These are phyloP conservation scores for Boletellus deceptivus DNA, from an alignment of 1,284 basidiomycete species.

Conservation along the genomic window DNA sequence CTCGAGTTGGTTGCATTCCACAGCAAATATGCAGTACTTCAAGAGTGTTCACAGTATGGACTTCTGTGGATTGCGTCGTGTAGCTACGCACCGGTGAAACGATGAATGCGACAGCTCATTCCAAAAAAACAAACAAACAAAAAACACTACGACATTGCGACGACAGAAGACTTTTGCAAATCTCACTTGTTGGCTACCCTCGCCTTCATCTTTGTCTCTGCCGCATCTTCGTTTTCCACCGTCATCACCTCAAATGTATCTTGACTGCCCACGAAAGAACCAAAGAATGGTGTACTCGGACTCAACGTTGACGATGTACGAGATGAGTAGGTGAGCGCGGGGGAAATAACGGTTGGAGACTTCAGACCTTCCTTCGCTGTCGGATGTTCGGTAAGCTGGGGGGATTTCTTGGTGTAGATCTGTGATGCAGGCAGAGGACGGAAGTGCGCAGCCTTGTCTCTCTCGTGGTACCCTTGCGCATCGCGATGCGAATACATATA, in stretches of 20 bases:
- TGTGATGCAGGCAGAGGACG: constrained; percentile 13
- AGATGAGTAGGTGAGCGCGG: constrained; percentile 59
- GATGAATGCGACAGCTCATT: constrained; percentile 6
- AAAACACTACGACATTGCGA: constrained; percentile 2
- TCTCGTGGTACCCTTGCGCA: constrained; percentile 2
- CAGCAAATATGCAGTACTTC: too few relatives aligned
- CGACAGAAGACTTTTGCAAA: background rate
- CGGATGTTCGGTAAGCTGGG: constrained; percentile 12
- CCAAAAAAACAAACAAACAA: constrained; percentile 8
- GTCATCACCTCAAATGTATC: constrained; percentile 28
- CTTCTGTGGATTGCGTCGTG: background rate
- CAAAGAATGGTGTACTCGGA: constrained; percentile 59
- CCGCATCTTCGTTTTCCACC: constrained; percentile 21
- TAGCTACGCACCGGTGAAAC: constrained; percentile 12
- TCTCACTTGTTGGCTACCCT: constrained; percentile 22
- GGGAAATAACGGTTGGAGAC: constrained; percentile 51
- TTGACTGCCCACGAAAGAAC: constrained; percentile 28
- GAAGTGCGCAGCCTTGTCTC: constrained; percentile 6
- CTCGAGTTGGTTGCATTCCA: too few relatives aligned
- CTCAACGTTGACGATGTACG: constrained; percentile 60
- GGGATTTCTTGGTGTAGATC: constrained; percentile 13
- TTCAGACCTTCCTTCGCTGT: constrained; percentile 20
- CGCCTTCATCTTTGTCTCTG: constrained; percentile 26
- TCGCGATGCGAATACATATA: constrained; percentile 22
- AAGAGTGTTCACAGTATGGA: background rate